Conservation (phyloP, 108 stramenopile genomes). For the Parmales sp. region DNA sequence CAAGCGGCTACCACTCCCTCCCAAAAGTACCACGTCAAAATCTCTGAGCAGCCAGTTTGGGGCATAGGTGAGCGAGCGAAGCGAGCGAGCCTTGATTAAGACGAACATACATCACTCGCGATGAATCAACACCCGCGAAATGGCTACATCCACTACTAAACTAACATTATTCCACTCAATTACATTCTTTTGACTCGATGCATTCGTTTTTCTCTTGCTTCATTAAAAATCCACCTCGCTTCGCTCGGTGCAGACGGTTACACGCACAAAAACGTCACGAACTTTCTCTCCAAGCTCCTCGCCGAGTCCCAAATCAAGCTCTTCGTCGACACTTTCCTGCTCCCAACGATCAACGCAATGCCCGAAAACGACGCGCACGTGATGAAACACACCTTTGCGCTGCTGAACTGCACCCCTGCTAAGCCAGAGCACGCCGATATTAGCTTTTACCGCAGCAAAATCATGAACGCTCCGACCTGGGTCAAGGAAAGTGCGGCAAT, state of each 20-base stretch:
- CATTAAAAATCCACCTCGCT: not conserved
- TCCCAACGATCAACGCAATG: conserved; percentile 77
- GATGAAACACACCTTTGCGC: conserved; percentile 55
- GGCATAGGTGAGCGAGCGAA: conserved; percentile 38
- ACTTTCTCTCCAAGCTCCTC: conserved; percentile 54
- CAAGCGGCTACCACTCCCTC: conserved; percentile 35
- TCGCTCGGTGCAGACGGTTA: too few relatives aligned
- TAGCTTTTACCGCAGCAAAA: not conserved
- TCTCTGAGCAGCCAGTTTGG: conserved; percentile 77
- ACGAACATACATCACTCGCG: not conserved
- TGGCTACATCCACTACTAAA: too few relatives aligned
- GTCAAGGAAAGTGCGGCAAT: conserved; percentile 43
- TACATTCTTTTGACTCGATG: not conserved
- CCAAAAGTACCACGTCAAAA: conserved; percentile 17
- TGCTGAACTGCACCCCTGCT: conserved; percentile 29
- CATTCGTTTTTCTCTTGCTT: not conserved
- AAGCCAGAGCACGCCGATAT: not conserved
- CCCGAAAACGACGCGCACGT: conserved; percentile 62
- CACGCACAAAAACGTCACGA: conserved; percentile 54
- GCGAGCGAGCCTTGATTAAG: not conserved
- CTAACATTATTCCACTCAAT: too few relatives aligned
- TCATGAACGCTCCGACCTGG: conserved; percentile 44
- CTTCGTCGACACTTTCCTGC: conserved; percentile 72
- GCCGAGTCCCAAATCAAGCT: conserved; percentile 39
- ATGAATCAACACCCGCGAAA: not conserved